phyloP scores from a whole-genome alignment of 768 basidiomycete species.

The Boletus barrowsii region DNA sequence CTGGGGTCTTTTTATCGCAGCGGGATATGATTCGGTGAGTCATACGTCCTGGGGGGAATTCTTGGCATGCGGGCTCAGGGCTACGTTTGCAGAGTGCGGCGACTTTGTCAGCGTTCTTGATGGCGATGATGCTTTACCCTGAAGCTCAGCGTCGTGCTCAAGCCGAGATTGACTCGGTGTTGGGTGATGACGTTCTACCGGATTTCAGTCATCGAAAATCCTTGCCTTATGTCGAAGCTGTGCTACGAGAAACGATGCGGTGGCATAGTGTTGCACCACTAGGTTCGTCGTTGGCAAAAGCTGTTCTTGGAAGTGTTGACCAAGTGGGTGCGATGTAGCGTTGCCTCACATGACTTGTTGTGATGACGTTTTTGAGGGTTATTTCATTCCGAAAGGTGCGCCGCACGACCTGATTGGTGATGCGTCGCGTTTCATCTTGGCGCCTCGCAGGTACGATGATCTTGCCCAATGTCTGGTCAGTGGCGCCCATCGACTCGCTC shows the following conservation, averaged over 20 bases:
- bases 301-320: slow-evolving; percentile 5
- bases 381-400: slow-evolving; percentile 37
- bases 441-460: slow-evolving; percentile 22
- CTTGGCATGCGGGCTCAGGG: neutral
- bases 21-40: slow-evolving; percentile 28
- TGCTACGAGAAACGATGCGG: slow-evolving; percentile 32
- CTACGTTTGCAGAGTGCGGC: slow-evolving; percentile 18
- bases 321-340: slow-evolving; percentile 8
- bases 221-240: slow-evolving; percentile 28
- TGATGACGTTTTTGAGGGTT: slow-evolving; percentile 46
- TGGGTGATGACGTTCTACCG: slow-evolving; percentile 14
- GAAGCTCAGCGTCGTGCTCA: slow-evolving; percentile 30
- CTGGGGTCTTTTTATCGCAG: slow-evolving; percentile 2
- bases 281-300: slow-evolving; percentile 14
- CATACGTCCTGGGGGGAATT: neutral
- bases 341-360: slow-evolving; percentile 27
- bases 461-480: slow-evolving; percentile 29
- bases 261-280: slow-evolving; percentile 32
- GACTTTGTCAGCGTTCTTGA: slow-evolving; percentile 23
- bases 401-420: neutral
- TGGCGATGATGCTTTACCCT: slow-evolving; percentile 31
- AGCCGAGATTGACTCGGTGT: slow-evolving; percentile 27
- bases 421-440: slow-evolving; percentile 1
- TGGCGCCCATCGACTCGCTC: neutral
- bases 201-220: slow-evolving; percentile 26